These are phyloP conservation scores for Aspergillus melleus DNA, from an alignment of 2,329 filamentous ascomycete genomes.

Conservation along the genomic window DNA sequence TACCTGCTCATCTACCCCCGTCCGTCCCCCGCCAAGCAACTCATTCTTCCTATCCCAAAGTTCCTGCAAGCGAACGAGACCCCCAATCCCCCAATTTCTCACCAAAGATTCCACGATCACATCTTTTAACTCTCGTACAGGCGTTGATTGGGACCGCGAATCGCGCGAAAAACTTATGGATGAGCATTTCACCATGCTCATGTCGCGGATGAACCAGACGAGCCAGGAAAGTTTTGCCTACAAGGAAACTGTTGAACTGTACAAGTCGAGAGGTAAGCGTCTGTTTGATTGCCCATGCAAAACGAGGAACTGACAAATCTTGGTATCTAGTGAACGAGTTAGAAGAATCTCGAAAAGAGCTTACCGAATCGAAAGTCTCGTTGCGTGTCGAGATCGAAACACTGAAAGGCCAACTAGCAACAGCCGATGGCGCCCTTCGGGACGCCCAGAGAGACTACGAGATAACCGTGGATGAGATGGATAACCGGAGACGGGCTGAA, in stretches of 20 bases:
- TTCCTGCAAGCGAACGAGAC: slow-evolving; percentile 34
- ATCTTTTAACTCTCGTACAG: slow-evolving; percentile 51
- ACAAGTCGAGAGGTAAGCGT: slow-evolving; percentile 70
- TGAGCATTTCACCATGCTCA: slow-evolving; percentile 68
- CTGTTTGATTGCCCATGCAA: background rate
- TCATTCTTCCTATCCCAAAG: slow-evolving; percentile 31
- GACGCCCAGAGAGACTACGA: slow-evolving; percentile 54
- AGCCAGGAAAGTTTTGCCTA: slow-evolving; percentile 67
- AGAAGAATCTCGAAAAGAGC: slow-evolving; percentile 52
- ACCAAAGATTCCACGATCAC: slow-evolving; percentile 72
- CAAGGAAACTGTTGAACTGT: slow-evolving; percentile 72
- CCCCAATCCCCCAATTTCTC: slow-evolving; percentile 55
- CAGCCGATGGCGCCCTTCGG: slow-evolving; percentile 51
- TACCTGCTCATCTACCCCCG: slow-evolving; percentile 31
- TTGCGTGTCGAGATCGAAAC: slow-evolving; percentile 70
- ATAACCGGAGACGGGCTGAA: slow-evolving; percentile 52
- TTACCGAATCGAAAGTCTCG: slow-evolving; percentile 53
- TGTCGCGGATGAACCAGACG: slow-evolving; percentile 69
- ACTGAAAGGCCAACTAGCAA: slow-evolving; percentile 53
- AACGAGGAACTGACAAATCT: background rate
- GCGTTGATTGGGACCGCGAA: slow-evolving; percentile 68
- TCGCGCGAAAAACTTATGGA: slow-evolving; percentile 76
- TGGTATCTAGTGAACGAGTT: slow-evolving; percentile 54
- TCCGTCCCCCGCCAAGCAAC: slow-evolving; percentile 36
- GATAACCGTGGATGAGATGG: slow-evolving; percentile 53